Evolutionary conservation across 1,139 yeast species (phyloP), one percentile per base, ranked within the genome.

Genomic region (Geotrichum aggregatum): DNA sequence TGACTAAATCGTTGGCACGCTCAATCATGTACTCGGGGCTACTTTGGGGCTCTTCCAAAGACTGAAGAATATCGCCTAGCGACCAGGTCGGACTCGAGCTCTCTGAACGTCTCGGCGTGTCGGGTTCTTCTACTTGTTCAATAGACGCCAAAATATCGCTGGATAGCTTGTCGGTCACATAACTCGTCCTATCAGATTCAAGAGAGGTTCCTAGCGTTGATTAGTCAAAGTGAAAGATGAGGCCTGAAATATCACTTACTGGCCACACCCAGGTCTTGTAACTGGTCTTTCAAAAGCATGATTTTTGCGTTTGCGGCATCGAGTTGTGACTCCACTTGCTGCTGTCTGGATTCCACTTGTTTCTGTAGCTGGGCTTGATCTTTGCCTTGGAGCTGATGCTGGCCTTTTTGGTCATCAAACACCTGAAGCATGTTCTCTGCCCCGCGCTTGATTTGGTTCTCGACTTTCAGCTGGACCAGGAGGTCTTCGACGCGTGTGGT

Each of bases 1-100:
- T 63, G 0, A 84, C 83, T 40, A 88, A 70, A 42, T 77, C 83
- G 63, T 87, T 86, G 1, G 91, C 82, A 54, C 77, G 77, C 21
- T 76, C 69, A 1, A 85, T 75, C 8, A 84, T 70, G 47, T 70
- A 71, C 45, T 75, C 77, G 5, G 79, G 75, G 18, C 78, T 76
- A 41, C 67, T 65, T 16, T 73, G 71, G 3, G 71, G 66, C 43
- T 72, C 75, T 22, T 75, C 77, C 39, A 79, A 61, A 36, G 75
- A 68, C 57, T 78, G 82, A 56, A 79, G 62, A 47, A 75, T 67
- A 51, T 76, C 80, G 31, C 78, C 75, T 4, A 78, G 63, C 4
- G 71, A 68, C 80, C 80, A 77, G 1, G 80, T 73, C 0, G 80
- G 77, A 47, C 76, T 54, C 3, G 50, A 18, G 11, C 39, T 30